These are phyloP conservation scores for Podila epicladia DNA, from an alignment of 192 early-diverging fungal species.

Conservation along the genomic window DNA sequence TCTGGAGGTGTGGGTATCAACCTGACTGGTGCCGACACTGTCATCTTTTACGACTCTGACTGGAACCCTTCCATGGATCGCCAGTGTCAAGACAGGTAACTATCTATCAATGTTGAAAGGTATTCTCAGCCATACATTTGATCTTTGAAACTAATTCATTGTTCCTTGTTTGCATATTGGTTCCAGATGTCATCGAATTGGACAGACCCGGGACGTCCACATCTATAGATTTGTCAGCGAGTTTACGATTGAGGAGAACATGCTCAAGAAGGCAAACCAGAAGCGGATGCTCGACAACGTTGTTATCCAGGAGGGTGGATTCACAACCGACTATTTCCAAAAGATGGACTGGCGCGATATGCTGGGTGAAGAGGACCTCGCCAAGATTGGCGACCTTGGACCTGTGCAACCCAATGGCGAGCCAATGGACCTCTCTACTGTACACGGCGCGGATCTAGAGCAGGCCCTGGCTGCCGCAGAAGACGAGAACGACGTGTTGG, in stretches of 20 bases:
- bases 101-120: background rate
- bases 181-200: constrained; percentile 70
- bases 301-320: constrained; percentile 82
- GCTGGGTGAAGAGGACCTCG: constrained; percentile 57
- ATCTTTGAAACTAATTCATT: background rate
- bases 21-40: constrained; percentile 81
- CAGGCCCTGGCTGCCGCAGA: constrained; percentile 69
- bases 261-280: constrained; percentile 80
- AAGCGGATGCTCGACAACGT: constrained; percentile 82
- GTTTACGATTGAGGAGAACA: constrained; percentile 80
- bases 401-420: constrained; percentile 30
- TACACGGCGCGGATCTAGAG: constrained; percentile 59
- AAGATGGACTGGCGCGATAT: constrained; percentile 70
- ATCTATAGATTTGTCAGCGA: constrained; percentile 81
- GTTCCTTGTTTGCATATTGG: background rate
- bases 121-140: background rate
- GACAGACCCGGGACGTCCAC: constrained; percentile 77
- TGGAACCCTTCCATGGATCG: constrained; percentile 84
- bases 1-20: constrained; percentile 84
- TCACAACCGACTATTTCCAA: constrained; percentile 74
- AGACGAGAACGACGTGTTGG: constrained; percentile 71
- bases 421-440: constrained; percentile 30
- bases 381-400: constrained; percentile 58
- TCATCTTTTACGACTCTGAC: constrained; percentile 82
- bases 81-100: constrained; percentile 71